phyloP scores from a whole-genome alignment of 169 alveolate genomes.

The Plasmodium berghei region DNA sequence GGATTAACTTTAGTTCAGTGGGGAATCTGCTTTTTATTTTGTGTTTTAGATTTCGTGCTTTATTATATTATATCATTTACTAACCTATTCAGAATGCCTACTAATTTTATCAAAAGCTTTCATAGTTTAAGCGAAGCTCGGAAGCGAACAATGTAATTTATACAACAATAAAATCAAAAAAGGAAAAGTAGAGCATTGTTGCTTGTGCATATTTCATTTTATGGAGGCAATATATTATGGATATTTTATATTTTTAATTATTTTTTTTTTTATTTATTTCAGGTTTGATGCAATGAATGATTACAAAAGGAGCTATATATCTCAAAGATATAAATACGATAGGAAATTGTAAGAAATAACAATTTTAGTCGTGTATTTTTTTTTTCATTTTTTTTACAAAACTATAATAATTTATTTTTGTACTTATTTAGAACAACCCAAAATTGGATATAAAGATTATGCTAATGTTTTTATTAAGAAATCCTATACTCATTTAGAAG shows the following conservation, averaged over 20 bases:
- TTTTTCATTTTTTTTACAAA: slow-evolving; percentile 2
- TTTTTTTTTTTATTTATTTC: background rate
- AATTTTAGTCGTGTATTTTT: background rate
- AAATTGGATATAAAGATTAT: slow-evolving; percentile 20
- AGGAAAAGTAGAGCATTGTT: background rate
- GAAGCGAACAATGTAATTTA: slow-evolving; percentile 41
- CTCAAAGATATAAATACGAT: slow-evolving; percentile 60
- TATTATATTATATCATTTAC: slow-evolving; percentile 16
- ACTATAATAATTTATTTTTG: background rate
- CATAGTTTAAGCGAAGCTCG: slow-evolving; percentile 31
- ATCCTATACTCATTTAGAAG: no score
- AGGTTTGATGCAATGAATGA: slow-evolving; percentile 71
- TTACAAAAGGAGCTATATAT: slow-evolving; percentile 47
- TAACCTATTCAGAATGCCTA: slow-evolving; percentile 8
- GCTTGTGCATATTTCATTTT: no score
- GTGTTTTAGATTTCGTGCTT: slow-evolving; percentile 27
- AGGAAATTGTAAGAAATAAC: slow-evolving; percentile 16
- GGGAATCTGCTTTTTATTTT: slow-evolving; percentile 36
- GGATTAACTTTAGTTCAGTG: slow-evolving; percentile 59
- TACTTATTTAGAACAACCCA: slow-evolving; percentile 28
- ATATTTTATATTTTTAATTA: background rate
- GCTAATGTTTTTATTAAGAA: background rate
- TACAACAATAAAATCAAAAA: background rate
- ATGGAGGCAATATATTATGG: no score
- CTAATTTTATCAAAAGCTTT: slow-evolving; percentile 30